A percentile compares a stretch with the other conserved stretches of the same genome.
Evolutionary conservation across 768 basidiomycete species (phyloP).

Genomic region (Termitomyces sp.): DNA sequence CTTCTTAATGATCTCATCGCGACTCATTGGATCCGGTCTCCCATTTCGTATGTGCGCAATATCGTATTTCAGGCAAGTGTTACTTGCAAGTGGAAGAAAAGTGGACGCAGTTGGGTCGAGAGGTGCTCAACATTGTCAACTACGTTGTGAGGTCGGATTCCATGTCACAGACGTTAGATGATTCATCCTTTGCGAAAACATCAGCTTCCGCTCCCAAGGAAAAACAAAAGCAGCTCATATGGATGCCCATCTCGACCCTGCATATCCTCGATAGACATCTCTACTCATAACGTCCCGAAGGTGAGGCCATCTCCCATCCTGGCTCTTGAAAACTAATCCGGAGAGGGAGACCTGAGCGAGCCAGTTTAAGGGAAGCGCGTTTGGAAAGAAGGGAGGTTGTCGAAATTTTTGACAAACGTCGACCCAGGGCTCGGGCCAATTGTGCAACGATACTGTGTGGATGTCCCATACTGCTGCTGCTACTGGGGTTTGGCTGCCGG

Average conservation of each 20-base stretch:
- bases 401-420: constrained; percentile 18
- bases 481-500: neutral
- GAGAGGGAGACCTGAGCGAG: constrained; percentile 50
- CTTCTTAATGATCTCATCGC: constrained; percentile 30
- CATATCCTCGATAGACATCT: constrained; percentile 15
- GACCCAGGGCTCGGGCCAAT: constrained; percentile 45
- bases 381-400: constrained; percentile 33
- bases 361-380: constrained; percentile 59
- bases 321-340: constrained; percentile 35
- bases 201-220: neutral
- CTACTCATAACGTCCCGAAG: constrained; percentile 37
- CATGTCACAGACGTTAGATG: constrained; percentile 28
- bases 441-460: constrained; percentile 41
- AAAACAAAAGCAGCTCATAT: constrained; percentile 21
- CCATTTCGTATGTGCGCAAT: constrained; percentile 19
- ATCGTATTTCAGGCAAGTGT: constrained; percentile 33
- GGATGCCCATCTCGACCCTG: constrained; percentile 10
- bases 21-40: constrained; percentile 37
- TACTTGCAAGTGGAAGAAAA: constrained; percentile 42
- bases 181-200: constrained; percentile 20
- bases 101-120: constrained; percentile 38
- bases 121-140: constrained; percentile 34
- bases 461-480: neutral
- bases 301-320: constrained; percentile 32
- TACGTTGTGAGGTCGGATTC: constrained; percentile 38